Evolutionary conservation across 495 filamentous ascomycete genomes (phyloP).

Genomic region (Acidiella bohemica): DNA sequence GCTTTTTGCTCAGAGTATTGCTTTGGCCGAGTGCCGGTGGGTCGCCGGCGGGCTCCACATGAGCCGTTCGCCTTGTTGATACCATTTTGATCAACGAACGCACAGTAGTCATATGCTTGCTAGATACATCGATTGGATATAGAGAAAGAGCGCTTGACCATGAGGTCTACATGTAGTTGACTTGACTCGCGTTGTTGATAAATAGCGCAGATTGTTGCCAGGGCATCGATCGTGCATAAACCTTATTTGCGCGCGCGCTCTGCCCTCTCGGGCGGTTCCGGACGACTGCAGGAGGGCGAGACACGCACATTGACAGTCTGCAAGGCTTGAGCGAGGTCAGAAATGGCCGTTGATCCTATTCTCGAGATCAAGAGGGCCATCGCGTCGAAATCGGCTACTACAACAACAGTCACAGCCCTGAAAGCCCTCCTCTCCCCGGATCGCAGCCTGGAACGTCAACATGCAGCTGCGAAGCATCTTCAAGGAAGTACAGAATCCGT

Average conservation of each 20-base stretch:
- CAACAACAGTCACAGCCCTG: not conserved
- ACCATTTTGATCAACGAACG: slow-evolving; percentile 10
- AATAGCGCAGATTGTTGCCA: too few relatives aligned
- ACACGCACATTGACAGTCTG: too few relatives aligned
- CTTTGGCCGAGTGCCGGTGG: not conserved
- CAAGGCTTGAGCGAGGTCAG: not conserved
- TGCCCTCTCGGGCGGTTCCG: too few relatives aligned
- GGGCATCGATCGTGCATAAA: too few relatives aligned
- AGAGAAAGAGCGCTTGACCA: not conserved
- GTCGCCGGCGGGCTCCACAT: slow-evolving; percentile 4
- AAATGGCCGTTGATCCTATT: too few relatives aligned
- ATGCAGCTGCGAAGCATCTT: too few relatives aligned
- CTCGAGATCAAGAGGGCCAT: not conserved
- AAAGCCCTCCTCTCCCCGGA: not conserved
- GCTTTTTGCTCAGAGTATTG: slow-evolving; percentile 15
- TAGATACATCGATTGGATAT: not conserved
- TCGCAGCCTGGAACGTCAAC: too few relatives aligned
- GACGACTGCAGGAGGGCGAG: too few relatives aligned
- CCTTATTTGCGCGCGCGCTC: too few relatives aligned
- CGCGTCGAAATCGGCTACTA: not conserved
- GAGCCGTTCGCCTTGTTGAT: slow-evolving; percentile 14
- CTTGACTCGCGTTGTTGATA: not conserved
- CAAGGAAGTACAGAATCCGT: too few relatives aligned
- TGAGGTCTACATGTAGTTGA: not conserved
- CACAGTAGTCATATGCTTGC: not conserved